Base-by-base conservation (phyloP, 768 basidiomycete species). In the Mrakia frigida region DNA sequence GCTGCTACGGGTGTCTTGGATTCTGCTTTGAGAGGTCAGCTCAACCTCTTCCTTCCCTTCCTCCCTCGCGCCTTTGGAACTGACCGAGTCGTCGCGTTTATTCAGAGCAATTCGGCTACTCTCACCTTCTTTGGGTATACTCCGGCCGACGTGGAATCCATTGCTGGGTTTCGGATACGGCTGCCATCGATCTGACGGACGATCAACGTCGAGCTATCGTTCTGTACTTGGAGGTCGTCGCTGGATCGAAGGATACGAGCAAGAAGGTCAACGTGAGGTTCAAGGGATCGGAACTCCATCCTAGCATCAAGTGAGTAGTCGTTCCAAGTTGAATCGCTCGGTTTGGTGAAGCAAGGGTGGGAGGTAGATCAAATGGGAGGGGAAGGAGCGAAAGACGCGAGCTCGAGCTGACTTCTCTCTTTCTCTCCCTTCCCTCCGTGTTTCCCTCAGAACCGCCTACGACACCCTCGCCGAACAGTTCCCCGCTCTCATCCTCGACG, bases 71-170 rank as follows among this genome's bases (percentile, higher is more conserved):
- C 43, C 61, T 11, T 63, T 21, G 10, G n/a, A 18, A 10, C 16
- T 63, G 65, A 25, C 16, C 56, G 35, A 7, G 3, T 74, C 73
- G 75, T 37, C 25, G n/a, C 37, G 11, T 14, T 31, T 0, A 0
- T 23, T 6, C 77, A 86, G 86, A 94, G 25, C 92, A 97, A 79
- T 98, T 96, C 82, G 95, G 94, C 10, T 99, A 91, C 83, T 85
- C 87, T 65, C 90, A 93, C 80, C 87, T 98, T 39, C 86, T 99
- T 16, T 99, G 96, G 96, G 95, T 98, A 41, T 99, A 98, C 84
- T 98, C 97, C 11, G 97, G 97, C 76, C 91, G 97, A 50, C 91
- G 97, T 84, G 97, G 97, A 73, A 99, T 99, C 79, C 97, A 99
- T 86, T 87, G 94, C 82, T 99, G 97, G 97, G 89, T 99, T 78